These are phyloP conservation scores for Trichocomaceae sp. DNA, from an alignment of 2,329 filamentous ascomycete genomes.

Conservation along the genomic window DNA sequence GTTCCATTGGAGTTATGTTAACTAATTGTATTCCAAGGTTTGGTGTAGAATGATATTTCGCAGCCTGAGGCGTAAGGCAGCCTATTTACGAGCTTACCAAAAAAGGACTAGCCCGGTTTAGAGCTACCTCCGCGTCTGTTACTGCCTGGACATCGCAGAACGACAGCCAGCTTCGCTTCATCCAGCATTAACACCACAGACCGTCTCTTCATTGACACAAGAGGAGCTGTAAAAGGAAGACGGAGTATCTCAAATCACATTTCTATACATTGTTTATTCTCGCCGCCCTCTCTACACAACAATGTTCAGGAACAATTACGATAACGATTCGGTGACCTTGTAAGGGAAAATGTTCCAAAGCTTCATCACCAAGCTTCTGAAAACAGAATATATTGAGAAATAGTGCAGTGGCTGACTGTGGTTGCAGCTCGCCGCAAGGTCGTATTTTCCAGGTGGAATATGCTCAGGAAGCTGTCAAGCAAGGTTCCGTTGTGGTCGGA, in stretches of 20 bases:
- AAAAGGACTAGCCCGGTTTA: neutral
- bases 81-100: neutral
- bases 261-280: neutral
- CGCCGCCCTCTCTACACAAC: slow-evolving; percentile 24
- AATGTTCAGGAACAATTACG: slow-evolving; percentile 99
- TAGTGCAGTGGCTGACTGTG: neutral
- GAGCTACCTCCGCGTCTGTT: neutral
- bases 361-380: slow-evolving; percentile 3
- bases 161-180: neutral
- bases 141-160: neutral
- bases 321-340: slow-evolving; percentile 99
- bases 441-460: slow-evolving; percentile 99
- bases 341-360: slow-evolving; percentile 44
- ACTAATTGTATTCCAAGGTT: too few species aligned
- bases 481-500: slow-evolving; percentile 95
- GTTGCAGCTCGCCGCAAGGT: slow-evolving; percentile 83
- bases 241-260: neutral
- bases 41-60: neutral
- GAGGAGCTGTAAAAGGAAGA: neutral
- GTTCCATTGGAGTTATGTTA: neutral
- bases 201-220: neutral
- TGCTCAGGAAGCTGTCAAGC: slow-evolving; percentile 96
- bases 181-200: neutral
- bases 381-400: neutral
- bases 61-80: neutral